These are phyloP conservation scores for Fusarium dimerum DNA, from an alignment of 2,329 filamentous ascomycete species.

Conservation along the genomic window DNA sequence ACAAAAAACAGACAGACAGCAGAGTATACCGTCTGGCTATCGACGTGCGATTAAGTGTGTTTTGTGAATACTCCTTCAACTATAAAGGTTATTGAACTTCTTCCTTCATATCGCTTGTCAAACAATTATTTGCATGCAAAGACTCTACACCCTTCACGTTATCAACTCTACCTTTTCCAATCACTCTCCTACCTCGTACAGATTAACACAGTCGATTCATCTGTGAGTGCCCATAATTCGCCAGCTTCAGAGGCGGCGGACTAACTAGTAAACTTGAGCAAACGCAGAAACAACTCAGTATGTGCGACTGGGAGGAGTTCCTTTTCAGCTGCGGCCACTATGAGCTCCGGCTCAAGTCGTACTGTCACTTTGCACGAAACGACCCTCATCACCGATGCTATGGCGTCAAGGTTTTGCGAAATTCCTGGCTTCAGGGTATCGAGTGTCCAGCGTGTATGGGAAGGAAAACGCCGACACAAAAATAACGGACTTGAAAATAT, in stretches of 20 bases:
- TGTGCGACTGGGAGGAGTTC: constrained; percentile 74
- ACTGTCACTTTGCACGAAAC: constrained; percentile 76
- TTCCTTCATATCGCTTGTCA: neutral
- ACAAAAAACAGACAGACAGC: neutral
- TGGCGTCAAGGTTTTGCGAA: constrained; percentile 64
- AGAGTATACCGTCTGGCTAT: neutral
- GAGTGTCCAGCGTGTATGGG: constrained; percentile 51
- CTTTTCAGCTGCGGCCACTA: constrained; percentile 66
- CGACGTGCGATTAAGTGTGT: neutral
- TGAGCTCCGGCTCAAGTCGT: constrained; percentile 59
- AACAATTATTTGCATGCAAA: neutral
- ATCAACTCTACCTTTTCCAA: neutral
- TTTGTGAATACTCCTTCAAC: neutral
- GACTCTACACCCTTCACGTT: neutral
- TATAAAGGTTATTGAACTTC: neutral
- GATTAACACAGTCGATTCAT: neutral
- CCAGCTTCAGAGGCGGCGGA: neutral
- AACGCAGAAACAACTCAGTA: constrained; percentile 34
- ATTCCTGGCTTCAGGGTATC: constrained; percentile 58
- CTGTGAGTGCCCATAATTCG: neutral
- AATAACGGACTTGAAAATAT: neutral
- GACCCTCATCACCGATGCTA: constrained; percentile 70
- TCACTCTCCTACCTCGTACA: neutral
- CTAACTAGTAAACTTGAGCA: neutral
- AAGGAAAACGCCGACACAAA: constrained; percentile 2